phyloP scores from a whole-genome alignment of 306 rosid genomes.

The Clitoria ternatea region DNA sequence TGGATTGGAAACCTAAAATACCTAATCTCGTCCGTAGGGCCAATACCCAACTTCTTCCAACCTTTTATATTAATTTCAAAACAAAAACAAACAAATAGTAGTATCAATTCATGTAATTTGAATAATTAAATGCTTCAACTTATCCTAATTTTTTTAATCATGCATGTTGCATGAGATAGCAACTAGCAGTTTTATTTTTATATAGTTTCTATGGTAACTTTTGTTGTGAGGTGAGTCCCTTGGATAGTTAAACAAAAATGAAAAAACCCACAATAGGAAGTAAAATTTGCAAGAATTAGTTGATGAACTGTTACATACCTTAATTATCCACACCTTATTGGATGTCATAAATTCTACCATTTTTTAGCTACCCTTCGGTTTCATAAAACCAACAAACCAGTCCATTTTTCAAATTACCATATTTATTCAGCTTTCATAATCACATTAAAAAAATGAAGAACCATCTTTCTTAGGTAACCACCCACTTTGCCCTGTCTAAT shows the following conservation, averaged over 20 bases:
- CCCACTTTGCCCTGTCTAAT: slow-evolving; percentile 6
- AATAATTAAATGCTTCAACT: not conserved
- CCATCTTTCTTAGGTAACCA: slow-evolving; percentile 8
- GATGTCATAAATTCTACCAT: not conserved
- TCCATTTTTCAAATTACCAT: not conserved
- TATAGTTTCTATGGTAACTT: not conserved
- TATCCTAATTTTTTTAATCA: not conserved
- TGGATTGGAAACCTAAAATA: slow-evolving; percentile 29
- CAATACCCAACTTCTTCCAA: not conserved
- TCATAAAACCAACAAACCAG: not conserved
- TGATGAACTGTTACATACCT: not conserved
- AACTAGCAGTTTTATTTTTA: slow-evolving; percentile 6
- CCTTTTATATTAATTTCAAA: not conserved
- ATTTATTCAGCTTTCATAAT: not conserved
- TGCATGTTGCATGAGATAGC: slow-evolving; percentile 14
- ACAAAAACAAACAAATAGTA: slow-evolving; percentile 11
- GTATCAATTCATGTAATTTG: slow-evolving; percentile 14
- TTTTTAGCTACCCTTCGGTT: not conserved
- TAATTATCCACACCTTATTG: not conserved
- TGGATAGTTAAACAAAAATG: slow-evolving; percentile 23
- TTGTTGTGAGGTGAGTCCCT: slow-evolving; percentile 12
- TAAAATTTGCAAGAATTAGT: slow-evolving; percentile 21
- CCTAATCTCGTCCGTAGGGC: slow-evolving; percentile 29
- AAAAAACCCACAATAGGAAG: not conserved
- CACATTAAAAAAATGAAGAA: not conserved